phyloP scores from a whole-genome alignment of 768 basidiomycete species.

The Boletus insuetus region DNA sequence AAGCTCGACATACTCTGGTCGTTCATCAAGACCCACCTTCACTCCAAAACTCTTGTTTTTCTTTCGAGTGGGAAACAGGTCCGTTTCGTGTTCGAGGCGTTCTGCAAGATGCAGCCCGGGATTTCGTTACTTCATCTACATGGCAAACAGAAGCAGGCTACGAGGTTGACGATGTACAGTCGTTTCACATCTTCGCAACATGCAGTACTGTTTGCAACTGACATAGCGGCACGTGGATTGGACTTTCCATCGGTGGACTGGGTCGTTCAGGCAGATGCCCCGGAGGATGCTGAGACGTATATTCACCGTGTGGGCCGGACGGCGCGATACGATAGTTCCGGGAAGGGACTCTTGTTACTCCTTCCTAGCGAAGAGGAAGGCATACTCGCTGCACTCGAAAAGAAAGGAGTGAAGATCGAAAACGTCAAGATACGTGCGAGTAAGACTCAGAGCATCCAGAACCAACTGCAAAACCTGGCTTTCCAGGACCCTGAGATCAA shows the following conservation, averaged over 20 bases:
- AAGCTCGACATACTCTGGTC: conserved; percentile 92
- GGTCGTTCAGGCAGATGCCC: conserved; percentile 94
- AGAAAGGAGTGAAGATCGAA: conserved; percentile 67
- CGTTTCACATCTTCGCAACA: conserved; percentile 81
- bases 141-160: conserved; percentile 95
- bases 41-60: conserved; percentile 90
- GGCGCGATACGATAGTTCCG: conserved; percentile 88
- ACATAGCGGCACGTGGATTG: conserved; percentile 92
- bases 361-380: conserved; percentile 92
- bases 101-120: conserved; percentile 94
- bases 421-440: conserved; percentile 87
- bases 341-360: conserved; percentile 79
- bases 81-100: conserved; percentile 93
- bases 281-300: conserved; percentile 97
- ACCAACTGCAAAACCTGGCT: conserved; percentile 86
- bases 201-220: conserved; percentile 90
- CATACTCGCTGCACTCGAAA: conserved; percentile 68
- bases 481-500: conserved; percentile 98
- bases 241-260: conserved; percentile 97
- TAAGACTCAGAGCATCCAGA: conserved; percentile 81
- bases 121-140: conserved; percentile 90
- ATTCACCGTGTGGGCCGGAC: conserved; percentile 97
- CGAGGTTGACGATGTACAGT: conserved; percentile 77
- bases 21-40: conserved; percentile 92
- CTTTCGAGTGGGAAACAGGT: conserved; percentile 96